Conservation (phyloP, 1,284 basidiomycete genomes). For the Somion occarium region DNA sequence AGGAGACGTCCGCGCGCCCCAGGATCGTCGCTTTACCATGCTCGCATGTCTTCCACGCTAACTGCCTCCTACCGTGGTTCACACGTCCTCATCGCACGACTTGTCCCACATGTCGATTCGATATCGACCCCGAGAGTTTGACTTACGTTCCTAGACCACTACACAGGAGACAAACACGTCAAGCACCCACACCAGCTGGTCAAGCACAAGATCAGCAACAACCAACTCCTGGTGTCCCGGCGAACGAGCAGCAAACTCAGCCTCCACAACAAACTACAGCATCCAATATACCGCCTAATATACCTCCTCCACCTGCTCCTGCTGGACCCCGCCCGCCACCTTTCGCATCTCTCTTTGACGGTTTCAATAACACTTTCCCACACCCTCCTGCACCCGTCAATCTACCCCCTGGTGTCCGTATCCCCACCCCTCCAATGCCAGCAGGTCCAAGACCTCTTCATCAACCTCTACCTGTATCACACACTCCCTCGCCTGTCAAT, state of each 20-base stretch:
- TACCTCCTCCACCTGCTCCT: not conserved
- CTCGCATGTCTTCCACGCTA: conserved; percentile 72
- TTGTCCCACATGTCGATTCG: conserved; percentile 76
- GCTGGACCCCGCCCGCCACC: not conserved
- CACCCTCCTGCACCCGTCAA: too few relatives aligned
- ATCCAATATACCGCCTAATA: too few relatives aligned
- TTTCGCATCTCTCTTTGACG: too few relatives aligned
- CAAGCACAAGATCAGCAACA: conserved; percentile 10
- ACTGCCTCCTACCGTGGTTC: conserved; percentile 77
- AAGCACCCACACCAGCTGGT: not conserved
- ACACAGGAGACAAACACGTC: conserved; percentile 4
- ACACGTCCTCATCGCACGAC: conserved; percentile 70
- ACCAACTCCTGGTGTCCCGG: conserved; percentile 5
- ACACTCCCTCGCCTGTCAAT: too few relatives aligned
- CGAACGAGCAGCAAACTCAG: not conserved
- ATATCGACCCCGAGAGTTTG: conserved; percentile 71
- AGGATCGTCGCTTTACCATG: conserved; percentile 65
- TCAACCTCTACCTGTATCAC: too few relatives aligned
- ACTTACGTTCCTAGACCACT: conserved; percentile 39
- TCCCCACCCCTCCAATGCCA: too few relatives aligned
- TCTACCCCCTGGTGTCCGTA: too few relatives aligned
- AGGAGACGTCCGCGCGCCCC: conserved; percentile 17
- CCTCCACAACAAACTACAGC: too few relatives aligned
- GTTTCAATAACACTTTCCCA: too few relatives aligned
- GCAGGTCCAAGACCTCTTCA: too few relatives aligned